Base-by-base conservation (phyloP, 306 rosid species). In the Citrullus amarus region DNA sequence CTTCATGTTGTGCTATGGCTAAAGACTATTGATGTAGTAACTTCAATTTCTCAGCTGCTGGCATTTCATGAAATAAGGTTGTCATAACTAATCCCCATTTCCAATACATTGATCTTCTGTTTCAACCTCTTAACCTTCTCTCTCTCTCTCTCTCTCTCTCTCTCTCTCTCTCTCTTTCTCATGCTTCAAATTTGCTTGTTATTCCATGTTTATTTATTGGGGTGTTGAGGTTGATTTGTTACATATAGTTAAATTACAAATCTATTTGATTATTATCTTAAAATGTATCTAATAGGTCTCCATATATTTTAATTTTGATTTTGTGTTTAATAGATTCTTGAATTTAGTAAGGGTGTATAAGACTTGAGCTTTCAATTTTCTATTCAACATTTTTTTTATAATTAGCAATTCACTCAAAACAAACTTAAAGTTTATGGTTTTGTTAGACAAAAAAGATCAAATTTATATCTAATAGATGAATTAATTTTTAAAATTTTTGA, bases 11-110 rank as follows among this genome's bases (percentile, higher is more conserved):
- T 72, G 59, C 59, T 15, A 48, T 50, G 77, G 43, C 77, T 72
- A 25, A 8, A 72, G 77, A 51, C 77, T 39, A 48, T 50, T 30
- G 25, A 50, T 74, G 78, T 30, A 32, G 78, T 51, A 74, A 74
- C 78, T 53, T 74, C 44, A 53, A 17, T 50, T 50, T 50, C 77
- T 46, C 77, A 48, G 60, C 59, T 72, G 43, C 13, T 50, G 39
- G 44, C 78, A 74, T 74, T 53, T 74, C 78, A 74, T 53, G 58
- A 53, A 74, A 74, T 74, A 53, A 74, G 46, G 46, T 53, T 74
- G 61, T 53, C 78, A 51, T 50, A 30, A 74, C 78, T 74, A 43
- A 22, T 46, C 75, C 11, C 53, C 53, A n/a, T 41, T 39, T 39
- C 6, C 48, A 65, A 5, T 65, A 2, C 46, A 65, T 65, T 16